phyloP scores from a whole-genome alignment of 176 grass and related monocot species.

The Avena atlantica region DNA sequence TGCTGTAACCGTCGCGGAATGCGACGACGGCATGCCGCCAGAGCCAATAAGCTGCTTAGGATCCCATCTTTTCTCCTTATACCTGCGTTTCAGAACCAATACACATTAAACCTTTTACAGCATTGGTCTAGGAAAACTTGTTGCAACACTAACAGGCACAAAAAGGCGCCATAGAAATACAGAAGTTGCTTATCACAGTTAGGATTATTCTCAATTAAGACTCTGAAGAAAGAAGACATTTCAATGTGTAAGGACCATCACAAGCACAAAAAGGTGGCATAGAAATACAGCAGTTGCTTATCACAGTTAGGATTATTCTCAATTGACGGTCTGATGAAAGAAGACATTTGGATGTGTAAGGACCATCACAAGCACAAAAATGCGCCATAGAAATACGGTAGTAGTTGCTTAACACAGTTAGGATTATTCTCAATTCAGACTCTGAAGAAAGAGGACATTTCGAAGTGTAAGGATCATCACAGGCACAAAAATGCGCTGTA shows the following conservation, averaged over 20 bases:
- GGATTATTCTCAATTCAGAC: no score
- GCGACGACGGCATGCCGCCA: conserved; percentile 94
- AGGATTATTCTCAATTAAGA: no score
- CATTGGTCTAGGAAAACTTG: background rate
- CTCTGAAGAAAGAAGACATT: no score
- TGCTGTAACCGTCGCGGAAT: conserved; percentile 88
- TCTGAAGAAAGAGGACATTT: no score
- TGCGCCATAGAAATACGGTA: background rate
- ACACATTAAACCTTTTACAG: conserved; percentile 36
- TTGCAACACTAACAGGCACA: background rate
- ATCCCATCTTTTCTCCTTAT: conserved; percentile 95
- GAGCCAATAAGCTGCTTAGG: conserved; percentile 83
- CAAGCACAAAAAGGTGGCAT: background rate
- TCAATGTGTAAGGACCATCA: no score
- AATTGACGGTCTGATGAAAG: background rate
- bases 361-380: background rate
- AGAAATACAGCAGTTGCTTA: background rate
- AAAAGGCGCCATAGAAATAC: conserved; percentile 3
- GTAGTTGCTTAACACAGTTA: background rate
- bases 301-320: background rate
- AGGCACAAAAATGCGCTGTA: background rate
- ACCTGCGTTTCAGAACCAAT: conserved; percentile 57
- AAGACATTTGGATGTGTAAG: no score
- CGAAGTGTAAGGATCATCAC: no score
- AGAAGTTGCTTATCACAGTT: background rate